Evolutionary conservation across 2,329 filamentous ascomycete genomes (phyloP).

Genomic region (Cordyceps javanica): DNA sequence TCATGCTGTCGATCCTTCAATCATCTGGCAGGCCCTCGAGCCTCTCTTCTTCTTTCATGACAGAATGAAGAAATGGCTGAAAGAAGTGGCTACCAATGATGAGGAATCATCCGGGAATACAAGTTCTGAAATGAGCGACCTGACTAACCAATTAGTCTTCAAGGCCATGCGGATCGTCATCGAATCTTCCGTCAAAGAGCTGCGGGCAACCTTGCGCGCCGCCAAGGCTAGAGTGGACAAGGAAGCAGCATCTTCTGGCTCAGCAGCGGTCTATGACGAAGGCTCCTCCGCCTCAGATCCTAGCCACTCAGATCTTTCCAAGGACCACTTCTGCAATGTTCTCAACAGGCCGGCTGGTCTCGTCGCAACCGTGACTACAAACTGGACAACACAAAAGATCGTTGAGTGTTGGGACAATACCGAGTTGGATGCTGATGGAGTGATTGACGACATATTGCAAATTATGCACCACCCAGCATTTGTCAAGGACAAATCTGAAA

Average conservation of each 20-base stretch:
- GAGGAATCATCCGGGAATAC: conserved; percentile 17
- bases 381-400: conserved; percentile 23
- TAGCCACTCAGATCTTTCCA: conserved; percentile 71
- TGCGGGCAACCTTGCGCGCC: conserved; percentile 64
- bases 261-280: conserved; percentile 57
- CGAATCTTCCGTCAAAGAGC: conserved; percentile 76
- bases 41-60: conserved; percentile 61
- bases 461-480: conserved; percentile 83
- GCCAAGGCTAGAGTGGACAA: conserved; percentile 24
- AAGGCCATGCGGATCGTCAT: conserved; percentile 83
- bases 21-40: conserved; percentile 79
- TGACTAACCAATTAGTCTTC: conserved; percentile 84
- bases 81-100: conserved; percentile 55
- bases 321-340: conserved; percentile 71
- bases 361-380: conserved; percentile 23
- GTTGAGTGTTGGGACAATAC: conserved; percentile 64
- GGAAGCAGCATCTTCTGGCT: conserved; percentile 45
- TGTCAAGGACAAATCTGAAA: conserved; percentile 63
- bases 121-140: conserved; percentile 44
- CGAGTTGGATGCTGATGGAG: conserved; percentile 66
- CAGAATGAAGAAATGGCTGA: conserved; percentile 42
- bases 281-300: conserved; percentile 67
- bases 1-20: conserved; percentile 18
- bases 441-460: conserved; percentile 66
- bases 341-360: conserved; percentile 33